Evolutionary conservation across 2,329 filamentous ascomycete species (phyloP).

Genomic region (Cryphonectria naterciae): DNA sequence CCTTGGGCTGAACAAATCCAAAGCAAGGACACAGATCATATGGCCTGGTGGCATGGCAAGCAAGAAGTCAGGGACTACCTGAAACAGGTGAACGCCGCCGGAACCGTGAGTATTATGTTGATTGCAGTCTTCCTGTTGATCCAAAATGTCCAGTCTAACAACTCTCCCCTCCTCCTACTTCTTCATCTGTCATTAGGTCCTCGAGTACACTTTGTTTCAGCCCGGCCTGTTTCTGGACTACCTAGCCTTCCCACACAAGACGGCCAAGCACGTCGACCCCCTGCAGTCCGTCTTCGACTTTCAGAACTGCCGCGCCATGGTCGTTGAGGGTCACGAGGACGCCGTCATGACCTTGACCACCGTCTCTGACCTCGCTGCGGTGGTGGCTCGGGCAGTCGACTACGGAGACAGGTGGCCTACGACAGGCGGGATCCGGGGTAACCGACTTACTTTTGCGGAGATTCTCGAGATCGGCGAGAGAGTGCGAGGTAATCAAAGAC

Average conservation of each 20-base stretch:
- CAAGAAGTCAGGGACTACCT: constrained; percentile 54
- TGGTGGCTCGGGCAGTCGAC: constrained; percentile 46
- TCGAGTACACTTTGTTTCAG: constrained; percentile 62
- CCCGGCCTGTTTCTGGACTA: constrained; percentile 60
- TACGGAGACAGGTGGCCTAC: constrained; percentile 49
- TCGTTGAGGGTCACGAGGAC: constrained; percentile 48
- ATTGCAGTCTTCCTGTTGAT: neutral
- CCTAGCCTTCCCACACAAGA: constrained; percentile 53
- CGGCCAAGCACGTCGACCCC: constrained; percentile 48
- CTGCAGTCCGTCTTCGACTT: constrained; percentile 46
- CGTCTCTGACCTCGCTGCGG: constrained; percentile 45
- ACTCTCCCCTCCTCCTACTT: neutral
- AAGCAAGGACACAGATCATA: constrained; percentile 40
- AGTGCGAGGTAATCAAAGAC: constrained; percentile 23
- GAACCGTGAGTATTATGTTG: constrained; percentile 39
- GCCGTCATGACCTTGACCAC: constrained; percentile 49
- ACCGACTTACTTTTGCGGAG: constrained; percentile 40
- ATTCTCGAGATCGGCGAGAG: constrained; percentile 44
- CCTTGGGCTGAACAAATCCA: neutral
- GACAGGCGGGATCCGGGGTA: constrained; percentile 46
- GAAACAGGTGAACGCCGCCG: constrained; percentile 51
- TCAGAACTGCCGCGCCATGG: constrained; percentile 45
- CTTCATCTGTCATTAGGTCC: constrained; percentile 45
- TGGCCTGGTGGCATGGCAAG: constrained; percentile 58
- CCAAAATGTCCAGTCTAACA: neutral